Conservation (phyloP, 2,329 filamentous ascomycete genomes). For the Helotiales sp. region DNA sequence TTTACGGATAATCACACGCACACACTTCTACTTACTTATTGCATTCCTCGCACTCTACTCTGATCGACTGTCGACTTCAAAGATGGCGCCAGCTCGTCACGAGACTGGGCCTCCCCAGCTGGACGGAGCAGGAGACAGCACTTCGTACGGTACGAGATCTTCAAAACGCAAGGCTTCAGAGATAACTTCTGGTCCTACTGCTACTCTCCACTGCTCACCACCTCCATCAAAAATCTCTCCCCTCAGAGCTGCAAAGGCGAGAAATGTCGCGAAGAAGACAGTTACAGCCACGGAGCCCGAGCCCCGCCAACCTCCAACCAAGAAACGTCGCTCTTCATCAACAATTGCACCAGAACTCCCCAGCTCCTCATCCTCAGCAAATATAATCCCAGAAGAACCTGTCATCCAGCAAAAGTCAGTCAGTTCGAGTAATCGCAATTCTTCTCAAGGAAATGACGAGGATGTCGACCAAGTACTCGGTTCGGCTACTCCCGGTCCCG, state of each 20-base stretch:
- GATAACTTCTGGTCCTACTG: conserved; percentile 21
- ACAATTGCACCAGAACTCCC: conserved; percentile 4
- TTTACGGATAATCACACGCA: neutral
- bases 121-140: conserved; percentile 21
- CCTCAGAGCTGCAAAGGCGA: conserved; percentile 18
- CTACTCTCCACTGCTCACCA: conserved; percentile 16
- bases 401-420: neutral
- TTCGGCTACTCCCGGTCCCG: conserved; percentile 15
- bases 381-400: neutral
- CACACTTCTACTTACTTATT: conserved; percentile 1
- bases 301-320: conserved; percentile 26
- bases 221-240: conserved; percentile 23
- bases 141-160: conserved; percentile 30
- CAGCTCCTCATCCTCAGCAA: conserved; percentile 11
- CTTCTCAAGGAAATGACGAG: neutral
- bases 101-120: conserved; percentile 26
- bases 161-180: conserved; percentile 37
- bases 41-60: neutral
- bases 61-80: conserved; percentile 3
- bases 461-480: neutral
- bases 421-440: neutral
- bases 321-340: conserved; percentile 29
- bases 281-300: conserved; percentile 28
- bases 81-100: conserved; percentile 35
- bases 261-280: conserved; percentile 25